phyloP scores from a whole-genome alignment of 108 stramenopile species.

The Epithemia pelagica region DNA sequence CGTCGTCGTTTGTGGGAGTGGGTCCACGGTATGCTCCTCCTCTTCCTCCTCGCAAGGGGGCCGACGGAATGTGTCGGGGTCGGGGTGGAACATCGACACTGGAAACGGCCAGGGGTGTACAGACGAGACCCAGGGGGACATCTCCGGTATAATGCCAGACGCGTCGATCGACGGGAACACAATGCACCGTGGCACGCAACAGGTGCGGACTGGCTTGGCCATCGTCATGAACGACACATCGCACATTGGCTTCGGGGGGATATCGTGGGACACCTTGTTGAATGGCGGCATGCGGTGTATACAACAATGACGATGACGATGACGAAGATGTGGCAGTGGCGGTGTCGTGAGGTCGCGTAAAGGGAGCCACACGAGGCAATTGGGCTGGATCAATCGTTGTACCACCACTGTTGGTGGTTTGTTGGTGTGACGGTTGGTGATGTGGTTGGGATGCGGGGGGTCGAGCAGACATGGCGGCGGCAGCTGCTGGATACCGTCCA shows the following conservation, averaged over 20 bases:
- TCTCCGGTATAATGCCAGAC: slow-evolving; percentile 37
- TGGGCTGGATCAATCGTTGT: slow-evolving; percentile 43
- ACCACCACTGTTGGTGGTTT: background rate
- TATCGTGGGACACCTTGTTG: background rate
- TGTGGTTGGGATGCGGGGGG: slow-evolving; percentile 1
- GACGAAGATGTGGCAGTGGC: background rate
- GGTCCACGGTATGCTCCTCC: too few relatives aligned
- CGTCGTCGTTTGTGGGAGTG: too few relatives aligned
- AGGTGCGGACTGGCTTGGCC: slow-evolving; percentile 59
- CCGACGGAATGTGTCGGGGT: slow-evolving; percentile 26
- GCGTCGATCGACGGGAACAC: slow-evolving; percentile 41
- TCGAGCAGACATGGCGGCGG: too few relatives aligned
- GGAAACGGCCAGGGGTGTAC: slow-evolving; percentile 47
- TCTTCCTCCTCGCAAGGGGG: slow-evolving; percentile 23
- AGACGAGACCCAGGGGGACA: slow-evolving; percentile 50
- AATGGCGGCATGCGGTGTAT: background rate
- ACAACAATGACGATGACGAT: background rate
- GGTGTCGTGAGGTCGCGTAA: slow-evolving; percentile 43
- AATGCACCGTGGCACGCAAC: slow-evolving; percentile 47
- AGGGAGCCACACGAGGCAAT: slow-evolving; percentile 48
- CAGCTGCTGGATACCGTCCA: too few relatives aligned
- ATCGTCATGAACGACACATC: slow-evolving; percentile 39
- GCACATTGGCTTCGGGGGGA: slow-evolving; percentile 35
- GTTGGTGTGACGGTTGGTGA: slow-evolving; percentile 4
- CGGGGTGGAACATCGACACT: slow-evolving; percentile 12